phyloP scores from a whole-genome alignment of 129 eudicot genomes.

The Flaveria ramosissima region DNA sequence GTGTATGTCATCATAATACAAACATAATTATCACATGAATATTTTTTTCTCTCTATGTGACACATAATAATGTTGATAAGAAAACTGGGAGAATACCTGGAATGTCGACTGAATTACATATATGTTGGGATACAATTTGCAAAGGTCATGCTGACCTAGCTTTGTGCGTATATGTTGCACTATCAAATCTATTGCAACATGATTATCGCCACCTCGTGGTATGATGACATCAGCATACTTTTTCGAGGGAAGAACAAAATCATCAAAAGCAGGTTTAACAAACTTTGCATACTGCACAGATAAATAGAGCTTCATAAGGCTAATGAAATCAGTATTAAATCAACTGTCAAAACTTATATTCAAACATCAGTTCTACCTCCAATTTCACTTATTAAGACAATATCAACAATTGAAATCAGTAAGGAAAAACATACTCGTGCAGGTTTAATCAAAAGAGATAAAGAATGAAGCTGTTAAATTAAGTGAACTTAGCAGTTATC shows the following conservation, averaged over 20 bases:
- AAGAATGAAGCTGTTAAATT: too few relatives aligned
- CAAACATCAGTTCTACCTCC: constrained; percentile 6
- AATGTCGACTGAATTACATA: constrained; percentile 94
- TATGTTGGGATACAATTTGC: constrained; percentile 90
- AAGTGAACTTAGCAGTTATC: too few relatives aligned
- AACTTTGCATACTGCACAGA: constrained; percentile 87
- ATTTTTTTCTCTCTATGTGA: constrained; percentile 9
- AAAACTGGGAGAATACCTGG: constrained; percentile 53
- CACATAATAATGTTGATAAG: neutral
- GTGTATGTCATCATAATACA: neutral
- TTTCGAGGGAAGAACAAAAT: constrained; percentile 92
- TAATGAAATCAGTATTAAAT: constrained; percentile 7
- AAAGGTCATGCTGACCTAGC: constrained; percentile 96
- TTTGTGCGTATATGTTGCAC: constrained; percentile 96
- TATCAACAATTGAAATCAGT: neutral
- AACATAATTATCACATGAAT: constrained; percentile 11
- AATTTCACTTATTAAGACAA: neutral
- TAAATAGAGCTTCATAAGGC: constrained; percentile 3
- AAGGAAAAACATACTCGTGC: neutral
- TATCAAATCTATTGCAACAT: constrained; percentile 94
- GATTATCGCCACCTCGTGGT: constrained; percentile 99
- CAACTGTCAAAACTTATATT: neutral
- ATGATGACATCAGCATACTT: constrained; percentile 95
- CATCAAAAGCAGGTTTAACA: constrained; percentile 98
- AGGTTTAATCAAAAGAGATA: too few relatives aligned